Conservation (phyloP, 2,329 filamentous ascomycete genomes). For the Chrysosphaeria jannelii region DNA sequence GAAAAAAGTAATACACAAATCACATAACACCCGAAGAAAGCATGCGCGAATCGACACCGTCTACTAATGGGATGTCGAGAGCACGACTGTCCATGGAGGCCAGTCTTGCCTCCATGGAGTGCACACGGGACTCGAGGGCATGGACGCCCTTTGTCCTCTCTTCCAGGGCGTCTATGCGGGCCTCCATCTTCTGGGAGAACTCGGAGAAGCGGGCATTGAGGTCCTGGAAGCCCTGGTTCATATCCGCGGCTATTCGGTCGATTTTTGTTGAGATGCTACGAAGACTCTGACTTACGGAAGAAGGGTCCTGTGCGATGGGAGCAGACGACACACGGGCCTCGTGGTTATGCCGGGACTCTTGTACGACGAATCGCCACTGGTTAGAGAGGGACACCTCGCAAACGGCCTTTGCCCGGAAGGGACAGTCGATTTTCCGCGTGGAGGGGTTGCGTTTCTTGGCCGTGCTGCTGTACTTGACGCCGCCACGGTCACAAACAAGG, state of each 20-base stretch:
- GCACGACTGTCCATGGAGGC: conserved; percentile 10
- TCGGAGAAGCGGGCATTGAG: conserved; percentile 20
- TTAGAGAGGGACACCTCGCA: conserved; percentile 31
- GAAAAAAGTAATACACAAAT: not conserved
- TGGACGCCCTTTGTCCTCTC: conserved; percentile 6
- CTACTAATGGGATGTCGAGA: conserved; percentile 11
- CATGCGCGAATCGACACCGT: conserved; percentile 12
- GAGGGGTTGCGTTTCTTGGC: conserved; percentile 33
- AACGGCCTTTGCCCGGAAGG: conserved; percentile 30
- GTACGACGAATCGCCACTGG: conserved; percentile 32
- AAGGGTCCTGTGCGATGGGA: conserved; percentile 23
- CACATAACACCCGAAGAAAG: conserved; percentile 10
- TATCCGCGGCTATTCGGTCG: conserved; percentile 25
- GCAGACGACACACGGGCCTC: conserved; percentile 24
- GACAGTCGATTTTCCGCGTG: conserved; percentile 32
- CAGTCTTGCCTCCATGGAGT: conserved; percentile 10
- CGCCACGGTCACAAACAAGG: conserved; percentile 29
- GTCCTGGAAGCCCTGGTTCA: conserved; percentile 19
- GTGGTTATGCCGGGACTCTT: conserved; percentile 29
- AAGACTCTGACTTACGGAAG: conserved; percentile 24
- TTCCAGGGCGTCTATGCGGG: conserved; percentile 23
- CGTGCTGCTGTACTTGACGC: conserved; percentile 33
- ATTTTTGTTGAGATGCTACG: conserved; percentile 27
- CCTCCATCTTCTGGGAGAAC: conserved; percentile 18
- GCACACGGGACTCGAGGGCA: conserved; percentile 7